Evolutionary conservation across 768 basidiomycete genomes (phyloP).

Genomic region (Suillus clintonianus): DNA sequence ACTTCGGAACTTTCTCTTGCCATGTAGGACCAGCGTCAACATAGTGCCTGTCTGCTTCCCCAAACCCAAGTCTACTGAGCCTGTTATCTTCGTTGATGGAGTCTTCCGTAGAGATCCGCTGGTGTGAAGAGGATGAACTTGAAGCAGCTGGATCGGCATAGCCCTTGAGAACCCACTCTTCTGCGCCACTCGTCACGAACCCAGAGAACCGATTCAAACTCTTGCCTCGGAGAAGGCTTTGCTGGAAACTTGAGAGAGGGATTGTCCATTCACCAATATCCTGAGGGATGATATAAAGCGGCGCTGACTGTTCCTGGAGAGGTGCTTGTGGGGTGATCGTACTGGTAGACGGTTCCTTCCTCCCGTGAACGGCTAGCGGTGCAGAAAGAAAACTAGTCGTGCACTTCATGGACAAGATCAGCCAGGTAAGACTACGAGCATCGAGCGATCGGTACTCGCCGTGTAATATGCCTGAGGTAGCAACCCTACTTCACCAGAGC

Average conservation of each 20-base stretch:
- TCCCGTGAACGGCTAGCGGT: slow-evolving; percentile 34
- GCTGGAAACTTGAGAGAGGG: slow-evolving; percentile 66
- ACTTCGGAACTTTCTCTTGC: slow-evolving; percentile 72
- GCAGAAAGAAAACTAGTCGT: slow-evolving; percentile 62
- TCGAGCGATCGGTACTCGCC: slow-evolving; percentile 40
- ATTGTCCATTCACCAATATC: slow-evolving; percentile 68
- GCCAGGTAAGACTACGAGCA: not conserved
- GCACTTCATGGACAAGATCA: slow-evolving; percentile 45
- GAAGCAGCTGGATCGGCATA: slow-evolving; percentile 27
- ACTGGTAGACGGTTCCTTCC: slow-evolving; percentile 40
- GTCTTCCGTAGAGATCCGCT: slow-evolving; percentile 30
- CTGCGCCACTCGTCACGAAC: slow-evolving; percentile 85
- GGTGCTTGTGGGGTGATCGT: slow-evolving; percentile 54
- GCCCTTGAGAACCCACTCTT: slow-evolving; percentile 80
- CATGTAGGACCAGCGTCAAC: slow-evolving; percentile 72
- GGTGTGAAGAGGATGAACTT: slow-evolving; percentile 21
- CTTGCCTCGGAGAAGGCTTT: slow-evolving; percentile 74
- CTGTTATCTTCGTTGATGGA: slow-evolving; percentile 44
- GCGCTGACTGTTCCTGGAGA: slow-evolving; percentile 21
- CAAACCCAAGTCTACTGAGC: slow-evolving; percentile 42
- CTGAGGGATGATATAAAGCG: slow-evolving; percentile 56
- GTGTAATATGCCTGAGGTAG: slow-evolving; percentile 74
- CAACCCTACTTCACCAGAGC: slow-evolving; percentile 63
- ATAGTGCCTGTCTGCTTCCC: slow-evolving; percentile 69
- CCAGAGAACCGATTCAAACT: slow-evolving; percentile 82